phyloP scores from a whole-genome alignment of 179 eudicot species.

The Spergularia azorica region DNA sequence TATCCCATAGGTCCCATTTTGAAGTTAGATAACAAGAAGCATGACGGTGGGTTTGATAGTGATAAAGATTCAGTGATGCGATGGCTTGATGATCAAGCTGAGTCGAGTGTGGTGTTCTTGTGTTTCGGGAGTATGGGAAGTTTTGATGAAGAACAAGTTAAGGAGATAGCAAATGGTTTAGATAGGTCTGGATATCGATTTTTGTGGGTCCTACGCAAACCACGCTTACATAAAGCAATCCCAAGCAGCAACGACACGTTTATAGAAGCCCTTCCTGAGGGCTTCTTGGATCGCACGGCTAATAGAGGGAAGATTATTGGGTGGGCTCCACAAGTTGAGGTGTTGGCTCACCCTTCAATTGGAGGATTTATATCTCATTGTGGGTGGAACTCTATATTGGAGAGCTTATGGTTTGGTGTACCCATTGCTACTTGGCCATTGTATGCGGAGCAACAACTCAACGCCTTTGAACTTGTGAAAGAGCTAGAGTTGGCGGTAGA shows the following conservation, averaged over 20 bases:
- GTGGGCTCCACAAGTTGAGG: constrained; percentile 24
- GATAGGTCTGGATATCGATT: constrained; percentile 24
- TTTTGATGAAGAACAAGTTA: constrained; percentile 24
- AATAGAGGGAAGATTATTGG: constrained; percentile 12
- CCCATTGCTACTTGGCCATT: constrained; percentile 31
- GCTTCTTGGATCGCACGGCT: constrained; percentile 15
- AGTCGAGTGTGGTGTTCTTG: constrained; percentile 23
- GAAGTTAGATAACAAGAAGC: background rate
- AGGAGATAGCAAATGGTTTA: constrained; percentile 27
- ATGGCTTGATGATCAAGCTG: constrained; percentile 30
- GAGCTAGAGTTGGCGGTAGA: constrained; percentile 28
- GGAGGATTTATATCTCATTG: constrained; percentile 26
- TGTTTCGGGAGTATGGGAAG: constrained; percentile 36
- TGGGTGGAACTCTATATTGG: constrained; percentile 34
- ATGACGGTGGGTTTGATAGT: constrained; percentile 11
- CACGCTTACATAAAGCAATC: background rate
- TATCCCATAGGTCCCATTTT: constrained; percentile 55
- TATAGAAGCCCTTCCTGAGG: constrained; percentile 19
- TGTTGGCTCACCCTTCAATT: constrained; percentile 5
- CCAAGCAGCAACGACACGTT: background rate
- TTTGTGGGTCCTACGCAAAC: constrained; percentile 28
- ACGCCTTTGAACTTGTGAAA: constrained; percentile 26
- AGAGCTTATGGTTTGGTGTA: constrained; percentile 34
- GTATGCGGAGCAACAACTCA: constrained; percentile 25
- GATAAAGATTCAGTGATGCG: background rate